Evolutionary conservation across 345 rosid genomes (phyloP), one percentile per base, ranked within the genome.

Genomic region (Sapria himalayana): DNA sequence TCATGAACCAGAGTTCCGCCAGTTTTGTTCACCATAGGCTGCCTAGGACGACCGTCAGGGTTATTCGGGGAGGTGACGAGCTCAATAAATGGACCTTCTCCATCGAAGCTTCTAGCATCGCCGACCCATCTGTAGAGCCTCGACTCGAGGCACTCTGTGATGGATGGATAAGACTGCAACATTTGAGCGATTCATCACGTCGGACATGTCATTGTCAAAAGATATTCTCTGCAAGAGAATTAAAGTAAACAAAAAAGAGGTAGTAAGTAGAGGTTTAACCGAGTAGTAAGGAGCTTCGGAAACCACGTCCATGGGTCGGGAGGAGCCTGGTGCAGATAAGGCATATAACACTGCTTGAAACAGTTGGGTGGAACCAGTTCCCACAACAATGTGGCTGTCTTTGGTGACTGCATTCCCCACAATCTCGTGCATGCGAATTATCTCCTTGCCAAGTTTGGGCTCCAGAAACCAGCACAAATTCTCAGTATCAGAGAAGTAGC

Each of bases 61-160:
- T 86, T 86, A 57, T 82, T 82, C 0, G 98, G 98, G 33, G 89
- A 72, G 31, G 94, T 86, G 35, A 86, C 91, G 4, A 86, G 69
- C 56, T 86, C 98, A n/a, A 86, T 78, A 54, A 66, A 86, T 16
- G 76, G 89, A 15, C 78, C 82, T 2, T 49, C 63, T 52, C 59
- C 60, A 14, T 44, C 48, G 50, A 66, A 81, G 9, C 48, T 25
- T 5, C 14, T 51, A 10, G 97, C 94, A 61, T 86, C 97, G n/a
- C 97, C 97, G 1, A 58, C 89, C 97, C 97, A 86, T 48, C 56
- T 66, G 51, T 71, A 69, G 1, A 86, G 67, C 18, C 80, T 56
- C 0, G 97, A 86, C 49, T 66, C 78, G 24, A 86, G 59, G 55
- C 74, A 78, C 31, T 86, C 94, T 1, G 97, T 81, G 29, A 72